phyloP scores from a whole-genome alignment of 2,329 filamentous ascomycete genomes.

The Paraconiothyrium sp. region DNA sequence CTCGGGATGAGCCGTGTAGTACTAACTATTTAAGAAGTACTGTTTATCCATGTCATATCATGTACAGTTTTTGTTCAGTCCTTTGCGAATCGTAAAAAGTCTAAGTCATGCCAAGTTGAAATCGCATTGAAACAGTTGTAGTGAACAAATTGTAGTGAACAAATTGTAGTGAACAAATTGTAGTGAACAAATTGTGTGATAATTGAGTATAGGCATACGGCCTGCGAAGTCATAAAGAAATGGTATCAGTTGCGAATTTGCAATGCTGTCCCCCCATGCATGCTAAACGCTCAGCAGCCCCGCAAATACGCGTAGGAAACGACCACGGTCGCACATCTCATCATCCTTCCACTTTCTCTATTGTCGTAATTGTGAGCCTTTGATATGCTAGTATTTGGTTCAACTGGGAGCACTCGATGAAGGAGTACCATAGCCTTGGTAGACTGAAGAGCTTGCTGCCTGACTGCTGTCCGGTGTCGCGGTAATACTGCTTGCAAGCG shows the following conservation, averaged over 20 bases:
- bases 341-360: not conserved
- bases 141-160: not conserved
- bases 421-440: not conserved
- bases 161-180: too few species aligned
- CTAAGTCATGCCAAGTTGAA: too few species aligned
- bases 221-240: not conserved
- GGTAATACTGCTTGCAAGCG: not conserved
- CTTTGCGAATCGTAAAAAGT: too few species aligned
- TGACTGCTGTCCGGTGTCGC: not conserved
- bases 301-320: not conserved
- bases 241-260: not conserved
- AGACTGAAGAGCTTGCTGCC: not conserved
- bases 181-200: not conserved
- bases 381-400: not conserved
- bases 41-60: too few species aligned
- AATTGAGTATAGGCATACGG: not conserved
- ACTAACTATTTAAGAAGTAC: too few species aligned
- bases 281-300: not conserved
- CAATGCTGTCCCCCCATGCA: not conserved
- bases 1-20: too few species aligned
- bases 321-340: not conserved
- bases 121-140: not conserved
- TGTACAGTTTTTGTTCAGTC: too few species aligned
- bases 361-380: not conserved
- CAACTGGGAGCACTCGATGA: not conserved